These are phyloP conservation scores for Leishmania amazonensis DNA, from an alignment of 208 protist species.

Conservation along the genomic window DNA sequence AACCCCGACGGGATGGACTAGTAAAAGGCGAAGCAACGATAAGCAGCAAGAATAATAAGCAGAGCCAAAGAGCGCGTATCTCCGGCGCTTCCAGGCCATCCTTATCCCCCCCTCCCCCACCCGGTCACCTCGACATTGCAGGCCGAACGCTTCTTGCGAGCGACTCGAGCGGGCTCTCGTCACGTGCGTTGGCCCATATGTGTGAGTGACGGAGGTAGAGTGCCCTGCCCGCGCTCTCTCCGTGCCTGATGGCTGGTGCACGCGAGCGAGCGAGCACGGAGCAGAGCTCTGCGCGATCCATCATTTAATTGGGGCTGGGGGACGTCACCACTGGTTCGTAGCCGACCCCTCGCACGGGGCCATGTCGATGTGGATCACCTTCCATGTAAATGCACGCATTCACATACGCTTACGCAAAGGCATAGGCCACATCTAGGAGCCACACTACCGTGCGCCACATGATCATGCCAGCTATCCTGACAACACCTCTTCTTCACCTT, in stretches of 20 bases:
- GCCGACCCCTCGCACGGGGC: background rate
- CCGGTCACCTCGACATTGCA: background rate
- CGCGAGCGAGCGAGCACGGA: background rate
- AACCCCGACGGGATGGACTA: background rate
- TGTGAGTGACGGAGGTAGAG: background rate
- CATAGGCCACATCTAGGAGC: background rate
- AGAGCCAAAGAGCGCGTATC: background rate
- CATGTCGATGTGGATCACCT: background rate
- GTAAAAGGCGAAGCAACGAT: background rate
- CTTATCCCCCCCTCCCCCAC: background rate
- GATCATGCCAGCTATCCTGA: background rate
- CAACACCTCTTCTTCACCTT: background rate
- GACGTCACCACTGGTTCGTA: background rate
- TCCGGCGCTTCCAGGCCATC: background rate
- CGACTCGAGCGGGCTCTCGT: background rate
- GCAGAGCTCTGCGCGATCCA: background rate
- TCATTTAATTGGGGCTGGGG: background rate
- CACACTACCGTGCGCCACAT: background rate
- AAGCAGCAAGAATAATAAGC: background rate
- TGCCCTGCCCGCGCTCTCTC: background rate
- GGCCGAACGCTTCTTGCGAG: background rate
- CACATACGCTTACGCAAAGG: background rate
- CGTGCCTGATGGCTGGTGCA: background rate
- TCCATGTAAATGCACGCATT: background rate
- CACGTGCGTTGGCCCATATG: background rate